Evolutionary conservation across 208 protist species (phyloP).

Genomic region (Kentomonas sorsogonicus): DNA sequence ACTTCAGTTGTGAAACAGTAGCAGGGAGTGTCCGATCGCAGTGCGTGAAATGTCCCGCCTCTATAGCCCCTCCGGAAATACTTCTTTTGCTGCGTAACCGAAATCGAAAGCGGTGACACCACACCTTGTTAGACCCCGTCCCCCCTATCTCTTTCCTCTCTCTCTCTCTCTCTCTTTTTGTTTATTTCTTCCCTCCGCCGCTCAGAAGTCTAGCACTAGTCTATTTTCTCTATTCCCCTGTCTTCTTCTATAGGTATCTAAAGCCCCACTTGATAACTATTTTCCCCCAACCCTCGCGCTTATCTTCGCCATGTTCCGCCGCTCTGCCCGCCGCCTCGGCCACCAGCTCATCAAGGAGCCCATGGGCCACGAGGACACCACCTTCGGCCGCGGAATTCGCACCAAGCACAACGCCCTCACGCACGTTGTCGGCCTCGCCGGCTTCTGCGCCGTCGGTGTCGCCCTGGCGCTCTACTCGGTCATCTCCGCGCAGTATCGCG

Average conservation of each 20-base stretch:
- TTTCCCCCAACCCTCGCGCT: neutral
- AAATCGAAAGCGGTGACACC: no score
- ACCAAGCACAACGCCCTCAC: constrained; percentile 53
- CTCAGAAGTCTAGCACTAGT: neutral
- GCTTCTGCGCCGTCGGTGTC: constrained; percentile 51
- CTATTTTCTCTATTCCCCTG: neutral
- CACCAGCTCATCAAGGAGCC: constrained; percentile 88
- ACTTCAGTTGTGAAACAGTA: no score
- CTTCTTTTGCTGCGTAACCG: no score
- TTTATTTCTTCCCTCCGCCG: neutral
- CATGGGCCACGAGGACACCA: constrained; percentile 82
- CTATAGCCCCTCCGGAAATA: no score
- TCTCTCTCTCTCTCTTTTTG: neutral
- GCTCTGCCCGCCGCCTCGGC: constrained; percentile 43
- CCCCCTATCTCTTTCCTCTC: neutral
- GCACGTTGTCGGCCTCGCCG: constrained; percentile 43
- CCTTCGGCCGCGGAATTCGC: constrained; percentile 62
- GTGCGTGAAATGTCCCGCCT: no score
- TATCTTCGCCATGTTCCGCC: constrained; percentile 46
- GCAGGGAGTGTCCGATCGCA: no score
- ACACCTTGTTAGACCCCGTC: no score
- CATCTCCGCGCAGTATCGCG: constrained; percentile 35
- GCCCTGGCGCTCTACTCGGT: constrained; percentile 57
- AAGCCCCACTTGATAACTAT: neutral
- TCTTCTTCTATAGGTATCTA: neutral